Evolutionary conservation across 192 early-diverging fungal genomes (phyloP), one percentile per base, ranked within the genome.

Genomic region (Rhizophagus clarus): DNA sequence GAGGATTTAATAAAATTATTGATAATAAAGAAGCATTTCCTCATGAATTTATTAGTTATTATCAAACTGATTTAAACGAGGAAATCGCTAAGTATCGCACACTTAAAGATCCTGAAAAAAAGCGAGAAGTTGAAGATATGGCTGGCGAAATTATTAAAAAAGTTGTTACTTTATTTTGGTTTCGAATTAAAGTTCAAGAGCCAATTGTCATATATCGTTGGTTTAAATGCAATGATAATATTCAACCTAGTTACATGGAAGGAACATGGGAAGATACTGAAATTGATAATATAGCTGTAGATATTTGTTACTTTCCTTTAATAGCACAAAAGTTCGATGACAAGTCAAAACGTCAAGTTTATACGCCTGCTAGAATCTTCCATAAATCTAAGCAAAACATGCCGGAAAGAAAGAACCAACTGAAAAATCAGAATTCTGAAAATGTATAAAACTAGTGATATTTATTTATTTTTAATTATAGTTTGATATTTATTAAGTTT

Each of bases 271-370:
- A 37, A n/a, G 68, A 28, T 22, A n/a, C 42, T 10, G 22, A 70
- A 10, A 37, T 70, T n/a, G 37, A 70, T 24, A 20, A 42, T n/a
- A 34, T 31, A 29, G 22, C 24, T 40, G 68, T 70, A 4, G 68
- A 42, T 40, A 20, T 42, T 70, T 70, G 68, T 70, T 70, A 40
- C 3, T 42, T 70, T 42, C 76, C 76, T 28, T n/a, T 63, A 72
- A 72, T 72, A 47, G 42, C 40, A 72, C 40, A n/a, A 45, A 26
- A 72, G 3, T 51, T 72, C 9, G 12, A 69, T n/a, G 20, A 69
- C 22, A 20, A 31, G 29, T 69, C 31, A 22, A 69, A 69, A 20
- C 34, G 67, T 5, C 29, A 69, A 22, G 40, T 69, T 34, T 37
- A 34, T 32, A 69, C 67, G 7, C 14, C 14, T 4, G 67, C 67